Conservation (phyloP, 495 filamentous ascomycete species). For the Astrocystis sublimbata region DNA sequence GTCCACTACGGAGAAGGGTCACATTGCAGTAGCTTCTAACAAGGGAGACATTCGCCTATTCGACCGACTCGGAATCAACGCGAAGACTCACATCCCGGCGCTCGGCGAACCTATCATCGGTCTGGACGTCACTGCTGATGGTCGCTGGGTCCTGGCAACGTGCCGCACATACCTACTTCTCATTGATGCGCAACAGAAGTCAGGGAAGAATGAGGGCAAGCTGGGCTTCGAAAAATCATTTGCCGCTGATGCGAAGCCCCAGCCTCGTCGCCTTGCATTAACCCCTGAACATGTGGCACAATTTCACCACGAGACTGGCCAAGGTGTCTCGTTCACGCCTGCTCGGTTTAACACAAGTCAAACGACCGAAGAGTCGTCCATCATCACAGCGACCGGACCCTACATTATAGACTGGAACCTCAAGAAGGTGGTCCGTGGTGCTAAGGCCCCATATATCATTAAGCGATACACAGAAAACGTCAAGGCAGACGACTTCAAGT, state of each 20-base stretch:
- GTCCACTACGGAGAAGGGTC: conserved; percentile 92
- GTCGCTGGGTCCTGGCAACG: conserved; percentile 91
- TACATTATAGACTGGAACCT: conserved; percentile 97
- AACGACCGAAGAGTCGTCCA: conserved; percentile 77
- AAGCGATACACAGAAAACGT: conserved; percentile 94
- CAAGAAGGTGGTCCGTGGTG: conserved; percentile 76
- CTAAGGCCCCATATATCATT: conserved; percentile 88
- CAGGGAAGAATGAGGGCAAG: conserved; percentile 95
- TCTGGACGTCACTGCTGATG: conserved; percentile 90
- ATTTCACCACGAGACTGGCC: conserved; percentile 91
- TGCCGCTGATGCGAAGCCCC: conserved; percentile 87
- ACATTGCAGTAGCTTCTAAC: conserved; percentile 93
- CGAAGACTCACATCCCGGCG: conserved; percentile 94
- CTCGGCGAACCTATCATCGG: conserved; percentile 95
- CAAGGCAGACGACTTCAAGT: conserved; percentile 99
- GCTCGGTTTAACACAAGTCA: conserved; percentile 94
- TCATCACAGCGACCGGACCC: conserved; percentile 95
- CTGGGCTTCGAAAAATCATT: conserved; percentile 95
- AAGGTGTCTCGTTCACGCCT: conserved; percentile 80
- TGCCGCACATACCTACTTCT: conserved; percentile 94
- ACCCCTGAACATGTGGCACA: conserved; percentile 91
- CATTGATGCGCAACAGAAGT: conserved; percentile 85
- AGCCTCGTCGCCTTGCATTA: conserved; percentile 85
- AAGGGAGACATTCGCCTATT: conserved; percentile 98
- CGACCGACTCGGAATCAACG: conserved; percentile 93